These are phyloP conservation scores for Ophiobolus disseminans DNA, from an alignment of 2,329 filamentous ascomycete genomes.

Conservation along the genomic window DNA sequence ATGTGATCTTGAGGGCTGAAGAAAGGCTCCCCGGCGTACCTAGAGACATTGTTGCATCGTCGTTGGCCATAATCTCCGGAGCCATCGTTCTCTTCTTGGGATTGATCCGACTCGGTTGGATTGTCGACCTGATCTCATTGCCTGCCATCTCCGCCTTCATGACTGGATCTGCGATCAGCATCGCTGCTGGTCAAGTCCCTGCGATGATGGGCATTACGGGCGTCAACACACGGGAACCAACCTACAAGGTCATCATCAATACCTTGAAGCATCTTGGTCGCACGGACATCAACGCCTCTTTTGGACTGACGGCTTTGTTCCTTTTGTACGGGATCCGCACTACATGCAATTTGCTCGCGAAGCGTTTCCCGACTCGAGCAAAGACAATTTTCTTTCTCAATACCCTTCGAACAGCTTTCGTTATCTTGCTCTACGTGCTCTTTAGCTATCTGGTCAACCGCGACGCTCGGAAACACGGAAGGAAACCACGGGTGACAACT, in stretches of 20 bases:
- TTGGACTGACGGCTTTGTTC: slow-evolving; percentile 81
- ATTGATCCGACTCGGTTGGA: slow-evolving; percentile 81
- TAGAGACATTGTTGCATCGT: slow-evolving; percentile 56
- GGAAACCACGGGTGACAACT: slow-evolving; percentile 72
- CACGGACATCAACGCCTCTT: slow-evolving; percentile 76
- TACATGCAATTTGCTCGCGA: slow-evolving; percentile 69
- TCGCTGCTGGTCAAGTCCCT: slow-evolving; percentile 82
- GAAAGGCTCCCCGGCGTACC: slow-evolving; percentile 51
- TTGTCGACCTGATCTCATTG: slow-evolving; percentile 92
- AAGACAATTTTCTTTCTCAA: slow-evolving; percentile 89
- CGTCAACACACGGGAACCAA: slow-evolving; percentile 76
- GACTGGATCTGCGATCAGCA: slow-evolving; percentile 94
- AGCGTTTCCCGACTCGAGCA: slow-evolving; percentile 70
- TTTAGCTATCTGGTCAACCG: slow-evolving; percentile 87
- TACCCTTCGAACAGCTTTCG: slow-evolving; percentile 87
- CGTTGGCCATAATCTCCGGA: slow-evolving; percentile 79
- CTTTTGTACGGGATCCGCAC: slow-evolving; percentile 75
- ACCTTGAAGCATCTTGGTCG: slow-evolving; percentile 71
- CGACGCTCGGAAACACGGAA: slow-evolving; percentile 45
- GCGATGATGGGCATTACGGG: slow-evolving; percentile 79
- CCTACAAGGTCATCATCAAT: slow-evolving; percentile 87
- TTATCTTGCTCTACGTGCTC: slow-evolving; percentile 90
- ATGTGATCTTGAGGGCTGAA: slow-evolving; percentile 71
- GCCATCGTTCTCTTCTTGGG: slow-evolving; percentile 82
- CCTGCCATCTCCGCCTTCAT: slow-evolving; percentile 95